phyloP scores from a whole-genome alignment of 2,329 filamentous ascomycete genomes.

The Monilinia polystroma region DNA sequence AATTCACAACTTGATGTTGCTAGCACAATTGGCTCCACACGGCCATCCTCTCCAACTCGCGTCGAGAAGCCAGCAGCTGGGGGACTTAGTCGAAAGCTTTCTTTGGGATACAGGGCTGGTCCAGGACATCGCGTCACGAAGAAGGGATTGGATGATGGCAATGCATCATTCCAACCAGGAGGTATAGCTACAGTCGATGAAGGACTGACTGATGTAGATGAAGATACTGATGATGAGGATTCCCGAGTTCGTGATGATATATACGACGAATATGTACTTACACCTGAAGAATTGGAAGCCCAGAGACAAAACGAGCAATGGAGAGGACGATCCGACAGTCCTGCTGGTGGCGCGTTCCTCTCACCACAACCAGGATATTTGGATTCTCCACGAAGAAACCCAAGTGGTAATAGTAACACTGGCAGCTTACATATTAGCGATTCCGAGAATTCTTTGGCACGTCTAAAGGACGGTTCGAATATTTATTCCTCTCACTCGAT shows the following conservation, averaged over 20 bases:
- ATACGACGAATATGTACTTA: conserved; percentile 24
- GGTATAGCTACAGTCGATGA: conserved; percentile 2
- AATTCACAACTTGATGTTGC: conserved; percentile 23
- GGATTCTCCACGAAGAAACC: conserved; percentile 16
- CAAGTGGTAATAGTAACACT: conserved; percentile 9
- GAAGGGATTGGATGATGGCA: conserved; percentile 1
- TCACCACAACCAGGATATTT: conserved; percentile 16
- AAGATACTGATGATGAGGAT: conserved; percentile 21
- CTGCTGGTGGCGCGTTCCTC: conserved; percentile 13
- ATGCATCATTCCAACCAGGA: not conserved
- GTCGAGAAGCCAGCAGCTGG: conserved; percentile 18
- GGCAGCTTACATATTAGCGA: conserved; percentile 21
- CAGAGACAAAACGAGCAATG: conserved; percentile 9
- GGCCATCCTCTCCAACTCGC: conserved; percentile 14
- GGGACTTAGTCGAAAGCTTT: conserved; percentile 20
- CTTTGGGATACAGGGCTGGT: conserved; percentile 22
- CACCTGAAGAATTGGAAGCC: conserved; percentile 22
- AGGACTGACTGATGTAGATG: conserved; percentile 21
- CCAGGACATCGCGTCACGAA: conserved; percentile 21
- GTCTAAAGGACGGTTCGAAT: conserved; percentile 14
- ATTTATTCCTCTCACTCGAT: conserved; percentile 20
- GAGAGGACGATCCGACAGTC: conserved; percentile 19
- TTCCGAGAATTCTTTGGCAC: conserved; percentile 21
- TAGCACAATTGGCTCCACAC: conserved; percentile 12
- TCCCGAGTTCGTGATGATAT: conserved; percentile 17